phyloP scores from a whole-genome alignment of 1,139 yeast species.

The Pneumocystis sp. region DNA sequence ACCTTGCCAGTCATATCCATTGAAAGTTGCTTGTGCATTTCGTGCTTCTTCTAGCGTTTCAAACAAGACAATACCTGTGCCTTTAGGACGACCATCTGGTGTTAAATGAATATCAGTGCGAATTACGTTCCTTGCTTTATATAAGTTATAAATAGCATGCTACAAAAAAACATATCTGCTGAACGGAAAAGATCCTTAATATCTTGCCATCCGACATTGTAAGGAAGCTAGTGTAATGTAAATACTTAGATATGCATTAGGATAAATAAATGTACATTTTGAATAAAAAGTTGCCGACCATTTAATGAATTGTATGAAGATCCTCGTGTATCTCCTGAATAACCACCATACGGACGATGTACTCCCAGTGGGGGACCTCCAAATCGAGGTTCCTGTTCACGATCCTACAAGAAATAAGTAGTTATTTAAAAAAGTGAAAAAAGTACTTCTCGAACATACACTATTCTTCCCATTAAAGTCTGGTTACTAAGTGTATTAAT shows the following conservation, averaged over 20 bases:
- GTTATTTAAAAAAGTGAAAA: conserved; percentile 1
- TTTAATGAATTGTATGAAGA: conserved; percentile 4
- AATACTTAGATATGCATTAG: not conserved
- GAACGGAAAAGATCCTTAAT: conserved; percentile 70
- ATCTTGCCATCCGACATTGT: conserved; percentile 66
- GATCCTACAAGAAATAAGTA: conserved; percentile 21
- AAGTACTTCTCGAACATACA: conserved; percentile 71
- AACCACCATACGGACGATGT: not conserved
- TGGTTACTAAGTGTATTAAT: conserved; percentile 57
- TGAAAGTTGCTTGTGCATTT: conserved; percentile 80
- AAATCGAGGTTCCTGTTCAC: conserved; percentile 23
- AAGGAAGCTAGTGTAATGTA: conserved; percentile 42
- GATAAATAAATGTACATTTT: conserved; percentile 12
- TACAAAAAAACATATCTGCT: conserved; percentile 21
- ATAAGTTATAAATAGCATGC: not conserved
- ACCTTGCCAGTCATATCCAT: conserved; percentile 86
- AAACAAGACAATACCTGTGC: conserved; percentile 80
- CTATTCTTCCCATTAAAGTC: conserved; percentile 58
- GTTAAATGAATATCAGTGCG: conserved; percentile 69
- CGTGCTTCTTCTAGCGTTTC: conserved; percentile 74
- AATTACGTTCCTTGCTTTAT: conserved; percentile 41
- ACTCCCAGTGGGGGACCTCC: conserved; percentile 8
- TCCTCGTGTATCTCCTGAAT: conserved; percentile 5
- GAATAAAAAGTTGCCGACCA: conserved; percentile 15
- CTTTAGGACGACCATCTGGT: conserved; percentile 64